These are phyloP conservation scores for Cytospora chrysosperma DNA, from an alignment of 2,329 filamentous ascomycete genomes.

Conservation along the genomic window DNA sequence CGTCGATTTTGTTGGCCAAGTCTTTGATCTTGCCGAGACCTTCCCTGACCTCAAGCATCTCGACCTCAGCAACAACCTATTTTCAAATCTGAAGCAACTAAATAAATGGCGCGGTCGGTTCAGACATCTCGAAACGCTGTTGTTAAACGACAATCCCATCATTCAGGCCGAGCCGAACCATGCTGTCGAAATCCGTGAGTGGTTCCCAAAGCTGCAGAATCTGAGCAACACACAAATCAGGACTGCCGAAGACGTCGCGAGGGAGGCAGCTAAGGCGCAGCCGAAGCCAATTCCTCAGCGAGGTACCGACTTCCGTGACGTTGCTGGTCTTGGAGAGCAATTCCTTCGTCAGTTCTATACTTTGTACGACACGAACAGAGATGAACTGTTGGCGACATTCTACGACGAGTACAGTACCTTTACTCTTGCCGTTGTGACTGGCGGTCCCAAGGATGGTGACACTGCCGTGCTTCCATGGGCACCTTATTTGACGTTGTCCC, in stretches of 20 bases:
- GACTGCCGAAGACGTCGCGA: slow-evolving; percentile 66
- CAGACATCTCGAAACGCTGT: slow-evolving; percentile 73
- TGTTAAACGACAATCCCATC: slow-evolving; percentile 76
- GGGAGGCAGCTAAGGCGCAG: slow-evolving; percentile 48
- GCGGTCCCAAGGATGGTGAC: slow-evolving; percentile 46
- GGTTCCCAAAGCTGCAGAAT: slow-evolving; percentile 78
- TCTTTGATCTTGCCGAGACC: slow-evolving; percentile 73
- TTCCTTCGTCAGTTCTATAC: slow-evolving; percentile 75
- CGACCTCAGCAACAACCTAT: slow-evolving; percentile 81
- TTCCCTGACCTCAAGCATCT: slow-evolving; percentile 86
- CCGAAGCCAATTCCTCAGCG: slow-evolving; percentile 61
- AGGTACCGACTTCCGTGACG: slow-evolving; percentile 71
- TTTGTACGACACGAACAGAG: slow-evolving; percentile 71
- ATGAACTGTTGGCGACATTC: slow-evolving; percentile 59
- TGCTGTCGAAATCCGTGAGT: slow-evolving; percentile 67
- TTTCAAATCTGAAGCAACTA: slow-evolving; percentile 66
- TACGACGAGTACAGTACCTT: slow-evolving; percentile 78
- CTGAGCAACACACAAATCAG: slow-evolving; percentile 75
- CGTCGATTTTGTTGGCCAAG: slow-evolving; percentile 67
- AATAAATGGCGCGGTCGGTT: slow-evolving; percentile 79
- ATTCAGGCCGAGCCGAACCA: slow-evolving; percentile 63
- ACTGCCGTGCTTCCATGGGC: slow-evolving; percentile 61
- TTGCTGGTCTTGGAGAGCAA: slow-evolving; percentile 69
- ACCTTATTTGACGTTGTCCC: slow-evolving; percentile 72
- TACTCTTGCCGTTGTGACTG: slow-evolving; percentile 70